phyloP scores from a whole-genome alignment of 1,284 basidiomycete genomes.

The Moesziomyces antarcticus region DNA sequence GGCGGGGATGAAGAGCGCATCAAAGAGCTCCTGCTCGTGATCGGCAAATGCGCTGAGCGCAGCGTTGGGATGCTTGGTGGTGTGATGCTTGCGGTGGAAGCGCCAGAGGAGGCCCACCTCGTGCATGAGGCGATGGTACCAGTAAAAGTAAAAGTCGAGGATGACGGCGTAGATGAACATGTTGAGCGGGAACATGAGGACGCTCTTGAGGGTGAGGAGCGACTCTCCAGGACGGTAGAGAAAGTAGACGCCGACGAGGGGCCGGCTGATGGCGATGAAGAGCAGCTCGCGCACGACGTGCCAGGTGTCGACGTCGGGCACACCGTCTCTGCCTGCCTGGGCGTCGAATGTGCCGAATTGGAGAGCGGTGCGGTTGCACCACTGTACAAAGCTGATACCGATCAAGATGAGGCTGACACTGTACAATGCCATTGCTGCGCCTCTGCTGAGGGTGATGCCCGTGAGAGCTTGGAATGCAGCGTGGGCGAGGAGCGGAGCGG shows the following conservation, averaged over 20 bases:
- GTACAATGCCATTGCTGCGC: slow-evolving; percentile 18
- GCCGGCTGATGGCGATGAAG: slow-evolving; percentile 23
- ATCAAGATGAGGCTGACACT: slow-evolving; percentile 25
- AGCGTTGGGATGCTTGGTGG: slow-evolving; percentile 57
- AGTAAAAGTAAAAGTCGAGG: slow-evolving; percentile 62
- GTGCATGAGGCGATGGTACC: slow-evolving; percentile 60
- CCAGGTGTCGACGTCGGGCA: slow-evolving; percentile 43
- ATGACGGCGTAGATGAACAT: slow-evolving; percentile 36
- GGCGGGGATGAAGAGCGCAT: slow-evolving; percentile 55
- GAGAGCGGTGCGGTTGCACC: slow-evolving; percentile 24
- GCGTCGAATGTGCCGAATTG: slow-evolving; percentile 60
- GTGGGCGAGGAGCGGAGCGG: slow-evolving; percentile 39
- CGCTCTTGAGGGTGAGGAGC: slow-evolving; percentile 12
- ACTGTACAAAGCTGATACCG: slow-evolving; percentile 11
- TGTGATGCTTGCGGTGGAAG: slow-evolving; percentile 55
- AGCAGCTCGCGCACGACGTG: slow-evolving; percentile 36
- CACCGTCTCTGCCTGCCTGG: slow-evolving; percentile 38
- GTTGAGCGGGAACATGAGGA: slow-evolving; percentile 39
- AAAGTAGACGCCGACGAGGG: slow-evolving; percentile 27
- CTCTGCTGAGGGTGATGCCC: slow-evolving; percentile 21
- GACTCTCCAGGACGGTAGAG: slow-evolving; percentile 31
- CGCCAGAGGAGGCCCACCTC: slow-evolving; percentile 48
- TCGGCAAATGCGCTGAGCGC: slow-evolving; percentile 56
- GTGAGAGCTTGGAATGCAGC: slow-evolving; percentile 18
- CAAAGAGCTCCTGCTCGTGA: slow-evolving; percentile 57